These are phyloP conservation scores for Xanthoconium separans DNA, from an alignment of 1,284 basidiomycete genomes.

Conservation along the genomic window DNA sequence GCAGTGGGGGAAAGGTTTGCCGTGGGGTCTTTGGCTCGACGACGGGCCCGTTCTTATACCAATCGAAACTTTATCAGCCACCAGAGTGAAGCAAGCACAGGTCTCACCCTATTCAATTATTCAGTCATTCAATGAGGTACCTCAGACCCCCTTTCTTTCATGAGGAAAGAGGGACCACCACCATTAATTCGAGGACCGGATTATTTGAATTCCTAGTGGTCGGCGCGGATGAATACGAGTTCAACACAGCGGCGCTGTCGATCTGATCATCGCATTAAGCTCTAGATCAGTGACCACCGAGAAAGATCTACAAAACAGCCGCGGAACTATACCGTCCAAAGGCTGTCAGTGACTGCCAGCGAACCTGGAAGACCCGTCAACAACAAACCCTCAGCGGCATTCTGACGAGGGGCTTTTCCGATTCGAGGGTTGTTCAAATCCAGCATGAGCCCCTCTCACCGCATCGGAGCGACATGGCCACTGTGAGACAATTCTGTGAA, in stretches of 20 bases:
- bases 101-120: neutral
- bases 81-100: neutral
- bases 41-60: slow-evolving; percentile 16
- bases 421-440: neutral
- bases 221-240: slow-evolving; percentile 6
- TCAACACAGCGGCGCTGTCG: neutral
- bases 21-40: neutral
- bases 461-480: neutral
- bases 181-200: neutral
- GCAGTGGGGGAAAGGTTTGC: neutral
- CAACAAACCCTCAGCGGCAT: neutral
- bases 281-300: too few relatives aligned
- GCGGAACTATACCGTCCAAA: neutral
- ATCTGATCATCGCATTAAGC: too few relatives aligned
- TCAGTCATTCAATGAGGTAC: too few relatives aligned
- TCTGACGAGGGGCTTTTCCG: neutral
- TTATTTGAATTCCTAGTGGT: neutral
- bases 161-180: neutral
- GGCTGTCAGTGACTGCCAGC: too few relatives aligned
- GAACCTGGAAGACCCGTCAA: neutral
- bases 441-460: neutral
- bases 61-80: slow-evolving; percentile 15
- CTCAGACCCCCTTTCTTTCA: neutral
- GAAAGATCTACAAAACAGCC: too few relatives aligned
- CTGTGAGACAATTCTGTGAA: neutral